Evolutionary conservation across 208 protist genomes (phyloP).

Genomic region (Vickermania spadyakhi): DNA sequence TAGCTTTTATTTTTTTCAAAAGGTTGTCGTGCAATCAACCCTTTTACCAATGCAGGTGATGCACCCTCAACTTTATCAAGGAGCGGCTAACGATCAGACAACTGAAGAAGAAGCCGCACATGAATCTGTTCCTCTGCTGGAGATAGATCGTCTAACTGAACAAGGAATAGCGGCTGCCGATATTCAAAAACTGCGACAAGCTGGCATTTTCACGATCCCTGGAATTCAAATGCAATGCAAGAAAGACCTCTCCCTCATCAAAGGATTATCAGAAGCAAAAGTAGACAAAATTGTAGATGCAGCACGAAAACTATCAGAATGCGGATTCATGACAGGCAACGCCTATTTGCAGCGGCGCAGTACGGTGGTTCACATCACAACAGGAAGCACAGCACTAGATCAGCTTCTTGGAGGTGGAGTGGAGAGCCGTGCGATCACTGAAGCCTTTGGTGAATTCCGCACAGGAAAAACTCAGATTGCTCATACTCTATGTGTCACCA

Average conservation of each 20-base stretch:
- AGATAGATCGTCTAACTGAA: slow-evolving; percentile 87
- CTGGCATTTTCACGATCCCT: slow-evolving; percentile 86
- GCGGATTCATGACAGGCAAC: slow-evolving; percentile 85
- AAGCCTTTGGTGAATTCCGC: slow-evolving; percentile 99
- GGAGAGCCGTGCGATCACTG: slow-evolving; percentile 94
- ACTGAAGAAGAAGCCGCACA: not conserved
- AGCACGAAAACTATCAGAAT: slow-evolving; percentile 77
- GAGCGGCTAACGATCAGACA: not conserved
- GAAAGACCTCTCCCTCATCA: slow-evolving; percentile 89
- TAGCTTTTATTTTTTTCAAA: not conserved
- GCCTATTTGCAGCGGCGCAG: slow-evolving; percentile 82
- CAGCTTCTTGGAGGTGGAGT: slow-evolving; percentile 94
- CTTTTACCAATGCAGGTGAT: not conserved
- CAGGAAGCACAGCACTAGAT: slow-evolving; percentile 91
- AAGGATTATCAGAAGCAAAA: slow-evolving; percentile 98
- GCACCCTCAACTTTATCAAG: not conserved
- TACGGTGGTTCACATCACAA: slow-evolving; percentile 89
- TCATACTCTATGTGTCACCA: slow-evolving; percentile 97
- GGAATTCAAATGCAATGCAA: slow-evolving; percentile 90
- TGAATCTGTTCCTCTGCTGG: slow-evolving; percentile 37
- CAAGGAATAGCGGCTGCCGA: slow-evolving; percentile 84
- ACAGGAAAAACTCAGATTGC: slow-evolving; percentile 98
- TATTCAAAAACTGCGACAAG: slow-evolving; percentile 85
- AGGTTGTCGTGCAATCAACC: slow-evolving; percentile 1
- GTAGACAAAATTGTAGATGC: slow-evolving; percentile 97